Conservation (phyloP, 176 grass and related monocot genomes). For the Oryza coarctata region DNA sequence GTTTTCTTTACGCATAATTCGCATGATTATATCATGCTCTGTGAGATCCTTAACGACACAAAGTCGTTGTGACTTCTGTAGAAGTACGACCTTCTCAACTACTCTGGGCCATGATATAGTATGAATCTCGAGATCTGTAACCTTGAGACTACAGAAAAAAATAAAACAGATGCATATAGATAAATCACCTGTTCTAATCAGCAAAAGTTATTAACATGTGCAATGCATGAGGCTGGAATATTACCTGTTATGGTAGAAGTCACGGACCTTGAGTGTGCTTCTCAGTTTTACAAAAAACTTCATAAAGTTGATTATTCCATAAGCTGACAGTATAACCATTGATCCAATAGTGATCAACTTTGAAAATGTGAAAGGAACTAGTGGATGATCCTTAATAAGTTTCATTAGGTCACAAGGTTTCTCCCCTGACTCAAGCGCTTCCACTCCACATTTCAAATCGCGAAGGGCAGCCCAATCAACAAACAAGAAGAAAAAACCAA, state of each 20-base stretch:
- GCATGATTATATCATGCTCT: conserved; percentile 61
- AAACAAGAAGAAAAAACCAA: conserved; percentile 81
- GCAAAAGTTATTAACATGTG: background rate
- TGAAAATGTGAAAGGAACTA: conserved; percentile 66
- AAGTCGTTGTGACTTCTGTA: conserved; percentile 49
- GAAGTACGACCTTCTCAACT: conserved; percentile 56
- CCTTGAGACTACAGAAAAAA: conserved; percentile 49
- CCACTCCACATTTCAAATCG: conserved; percentile 69
- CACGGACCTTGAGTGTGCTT: conserved; percentile 60
- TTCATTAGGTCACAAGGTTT: conserved; percentile 77
- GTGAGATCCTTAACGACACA: conserved; percentile 64
- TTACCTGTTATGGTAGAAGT: conserved; percentile 81
- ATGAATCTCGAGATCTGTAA: conserved; percentile 67
- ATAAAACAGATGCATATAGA: conserved; percentile 2
- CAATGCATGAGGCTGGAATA: background rate
- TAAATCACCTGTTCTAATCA: background rate
- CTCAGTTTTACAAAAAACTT: conserved; percentile 87
- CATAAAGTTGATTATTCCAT: conserved; percentile 76
- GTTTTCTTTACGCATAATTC: conserved; percentile 73
- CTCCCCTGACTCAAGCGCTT: conserved; percentile 71
- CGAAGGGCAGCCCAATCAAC: conserved; percentile 72
- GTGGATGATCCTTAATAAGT: conserved; percentile 64
- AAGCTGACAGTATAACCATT: conserved; percentile 65
- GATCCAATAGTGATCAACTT: conserved; percentile 73
- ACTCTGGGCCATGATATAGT: conserved; percentile 63